Evolutionary conservation across 345 rosid genomes (phyloP).

Genomic region (Melaleuca alternifolia): DNA sequence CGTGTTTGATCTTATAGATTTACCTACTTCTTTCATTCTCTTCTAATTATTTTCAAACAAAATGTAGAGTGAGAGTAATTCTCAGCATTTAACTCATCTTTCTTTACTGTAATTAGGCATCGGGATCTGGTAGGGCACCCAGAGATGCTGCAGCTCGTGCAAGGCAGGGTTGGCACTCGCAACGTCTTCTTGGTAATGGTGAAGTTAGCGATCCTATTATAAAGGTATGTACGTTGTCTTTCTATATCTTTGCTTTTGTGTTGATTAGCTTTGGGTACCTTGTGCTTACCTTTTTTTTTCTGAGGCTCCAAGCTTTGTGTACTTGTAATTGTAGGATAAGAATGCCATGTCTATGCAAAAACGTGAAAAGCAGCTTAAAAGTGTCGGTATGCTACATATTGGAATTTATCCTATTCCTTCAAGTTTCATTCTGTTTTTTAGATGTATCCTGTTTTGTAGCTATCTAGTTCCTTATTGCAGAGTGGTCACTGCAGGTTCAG

Average conservation of each 20-base stretch:
- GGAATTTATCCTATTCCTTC: not conserved
- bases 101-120: constrained; percentile 20
- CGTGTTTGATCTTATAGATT: not conserved
- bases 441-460: not conserved
- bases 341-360: constrained; percentile 24
- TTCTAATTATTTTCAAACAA: not conserved
- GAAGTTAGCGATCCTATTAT: constrained; percentile 50
- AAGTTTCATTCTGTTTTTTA: constrained; percentile 4
- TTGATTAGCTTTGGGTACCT: not conserved
- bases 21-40: not conserved
- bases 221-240: constrained; percentile 23
- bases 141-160: constrained; percentile 77
- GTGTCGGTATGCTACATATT: constrained; percentile 28
- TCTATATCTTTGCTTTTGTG: not conserved
- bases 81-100: not conserved
- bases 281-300: not conserved
- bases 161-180: constrained; percentile 77
- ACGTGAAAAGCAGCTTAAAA: constrained; percentile 54
- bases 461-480: not conserved
- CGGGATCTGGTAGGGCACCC: constrained; percentile 48
- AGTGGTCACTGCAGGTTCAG: constrained; percentile 32
- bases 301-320: not conserved
- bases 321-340: constrained; percentile 34
- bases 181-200: constrained; percentile 39
- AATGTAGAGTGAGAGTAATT: not conserved